Base-by-base conservation (phyloP, 164 flowering plant species). In the Vitis rupestris region DNA sequence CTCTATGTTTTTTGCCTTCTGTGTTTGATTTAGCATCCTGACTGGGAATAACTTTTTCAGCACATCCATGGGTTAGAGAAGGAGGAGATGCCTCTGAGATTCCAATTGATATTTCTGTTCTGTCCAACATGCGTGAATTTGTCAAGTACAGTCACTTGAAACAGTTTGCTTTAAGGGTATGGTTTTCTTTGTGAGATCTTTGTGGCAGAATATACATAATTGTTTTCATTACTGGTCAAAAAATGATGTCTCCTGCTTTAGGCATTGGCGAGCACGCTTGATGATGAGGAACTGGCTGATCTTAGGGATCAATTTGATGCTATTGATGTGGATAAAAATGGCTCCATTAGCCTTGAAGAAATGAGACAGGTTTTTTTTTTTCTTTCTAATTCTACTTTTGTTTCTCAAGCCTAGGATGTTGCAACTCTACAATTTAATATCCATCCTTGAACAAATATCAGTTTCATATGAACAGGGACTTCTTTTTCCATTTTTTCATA, bases 31-130 rank as follows among this genome's bases (percentile, higher is more conserved):
- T 27, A 3, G 9, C 19, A 8, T 70, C 50, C 50, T 60, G 9
- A 57, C 16, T 27, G 0, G 7, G 64, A 29, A 60, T 44, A 10
- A 62, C 48, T 64, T 75, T 80, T 83, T 48, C 93, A 93, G 98
- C 98, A 47, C 97, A 96, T 69, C 88, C 95, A 63, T 96, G 99
- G 99, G 98, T 93, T 68, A 88, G 97, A 83, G 99, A 96, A 87
- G 99, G 98, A 48, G 99, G 99, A 68, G 77, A 81, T 78, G 99
- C 99, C 66, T 90, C 90, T 9, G 99, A 96, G 69, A 96, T 96
- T 58, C 99, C 99, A 54, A 75, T 96, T 58, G 99, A 96, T 69
- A 96, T 96, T 71, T 93, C 97, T 67, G 98, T 96, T 60, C 79
- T 96, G 56, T 80, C 71, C 65, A 96, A 96, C 80, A 86, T 96